A percentile compares a stretch with the other conserved stretches of the same genome.
These are phyloP conservation scores for Tulasnella sp. DNA, from an alignment of 768 basidiomycete species.

Conservation along the genomic window DNA sequence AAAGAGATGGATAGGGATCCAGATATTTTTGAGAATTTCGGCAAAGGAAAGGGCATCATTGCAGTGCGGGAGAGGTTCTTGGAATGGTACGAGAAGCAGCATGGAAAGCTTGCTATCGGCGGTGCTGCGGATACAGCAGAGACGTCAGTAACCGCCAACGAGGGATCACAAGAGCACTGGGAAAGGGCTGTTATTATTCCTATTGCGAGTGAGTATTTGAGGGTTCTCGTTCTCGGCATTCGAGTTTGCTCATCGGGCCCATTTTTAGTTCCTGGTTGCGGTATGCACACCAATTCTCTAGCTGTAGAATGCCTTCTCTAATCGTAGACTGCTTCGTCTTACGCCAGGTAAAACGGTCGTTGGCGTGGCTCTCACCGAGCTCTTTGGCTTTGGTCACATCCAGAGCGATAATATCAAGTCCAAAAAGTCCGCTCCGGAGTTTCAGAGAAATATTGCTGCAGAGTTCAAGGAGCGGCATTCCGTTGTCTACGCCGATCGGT, in stretches of 20 bases:
- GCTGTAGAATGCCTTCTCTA: not conserved
- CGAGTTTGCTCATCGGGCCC: not conserved
- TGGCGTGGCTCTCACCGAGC: slow-evolving; percentile 62
- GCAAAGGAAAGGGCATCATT: slow-evolving; percentile 77
- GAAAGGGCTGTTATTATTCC: slow-evolving; percentile 80
- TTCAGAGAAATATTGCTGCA: slow-evolving; percentile 59
- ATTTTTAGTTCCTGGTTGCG: slow-evolving; percentile 69
- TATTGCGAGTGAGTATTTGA: slow-evolving; percentile 40
- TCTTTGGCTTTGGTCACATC: slow-evolving; percentile 85
- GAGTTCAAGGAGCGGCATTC: slow-evolving; percentile 48
- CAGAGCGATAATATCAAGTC: slow-evolving; percentile 83
- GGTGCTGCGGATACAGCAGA: slow-evolving; percentile 27
- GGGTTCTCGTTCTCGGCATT: not conserved
- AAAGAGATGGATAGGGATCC: slow-evolving; percentile 60
- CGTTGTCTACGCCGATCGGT: slow-evolving; percentile 93
- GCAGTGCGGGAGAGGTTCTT: slow-evolving; percentile 72
- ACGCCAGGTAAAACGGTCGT: slow-evolving; percentile 79
- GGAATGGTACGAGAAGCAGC: slow-evolving; percentile 49
- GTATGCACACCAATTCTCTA: slow-evolving; percentile 39
- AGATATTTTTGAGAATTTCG: slow-evolving; percentile 51
- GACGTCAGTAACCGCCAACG: slow-evolving; percentile 16
- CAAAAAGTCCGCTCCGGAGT: slow-evolving; percentile 64
- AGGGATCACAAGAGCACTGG: slow-evolving; percentile 11
- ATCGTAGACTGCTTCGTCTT: not conserved
- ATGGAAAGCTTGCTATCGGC: slow-evolving; percentile 35